Evolutionary conservation across 2,329 filamentous ascomycete genomes (phyloP).

Genomic region (Penicillium concentricum): DNA sequence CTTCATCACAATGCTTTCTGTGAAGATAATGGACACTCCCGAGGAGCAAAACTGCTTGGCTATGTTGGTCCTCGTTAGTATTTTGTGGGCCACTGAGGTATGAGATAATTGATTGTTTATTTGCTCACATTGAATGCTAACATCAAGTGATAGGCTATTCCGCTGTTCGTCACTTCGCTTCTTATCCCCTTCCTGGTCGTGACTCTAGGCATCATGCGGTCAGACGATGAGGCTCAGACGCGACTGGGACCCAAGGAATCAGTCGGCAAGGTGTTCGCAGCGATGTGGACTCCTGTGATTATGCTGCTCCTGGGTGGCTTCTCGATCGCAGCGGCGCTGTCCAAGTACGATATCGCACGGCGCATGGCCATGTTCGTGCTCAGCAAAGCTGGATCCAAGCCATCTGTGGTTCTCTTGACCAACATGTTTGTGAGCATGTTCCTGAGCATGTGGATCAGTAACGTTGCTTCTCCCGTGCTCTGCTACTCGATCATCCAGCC

Average conservation of each 20-base stretch:
- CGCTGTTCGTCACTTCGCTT: constrained; percentile 92
- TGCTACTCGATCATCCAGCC: constrained; percentile 99
- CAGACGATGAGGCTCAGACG: constrained; percentile 66
- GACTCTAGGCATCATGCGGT: constrained; percentile 76
- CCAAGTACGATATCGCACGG: constrained; percentile 97
- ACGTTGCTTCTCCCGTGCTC: constrained; percentile 92
- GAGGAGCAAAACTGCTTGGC: constrained; percentile 97
- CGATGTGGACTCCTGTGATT: constrained; percentile 99
- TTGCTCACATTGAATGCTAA: constrained; percentile 6
- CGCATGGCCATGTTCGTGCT: constrained; percentile 94
- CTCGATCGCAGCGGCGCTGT: constrained; percentile 89
- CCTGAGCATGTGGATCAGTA: constrained; percentile 98
- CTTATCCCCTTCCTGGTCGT: constrained; percentile 93
- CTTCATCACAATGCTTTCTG: constrained; percentile 70
- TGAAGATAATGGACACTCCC: constrained; percentile 79
- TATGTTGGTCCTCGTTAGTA: constrained; percentile 86
- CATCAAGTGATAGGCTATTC: constrained; percentile 66
- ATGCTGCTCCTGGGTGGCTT: constrained; percentile 97
- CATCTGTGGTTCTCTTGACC: constrained; percentile 84
- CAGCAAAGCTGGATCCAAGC: constrained; percentile 91
- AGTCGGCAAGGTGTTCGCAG: constrained; percentile 79
- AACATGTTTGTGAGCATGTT: constrained; percentile 99
- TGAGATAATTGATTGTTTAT: constrained; percentile 21
- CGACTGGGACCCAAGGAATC: constrained; percentile 78
- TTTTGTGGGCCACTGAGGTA: constrained; percentile 95